Conservation (phyloP, 2,329 filamentous ascomycete species). For the Calcarisporium arbuscula region DNA sequence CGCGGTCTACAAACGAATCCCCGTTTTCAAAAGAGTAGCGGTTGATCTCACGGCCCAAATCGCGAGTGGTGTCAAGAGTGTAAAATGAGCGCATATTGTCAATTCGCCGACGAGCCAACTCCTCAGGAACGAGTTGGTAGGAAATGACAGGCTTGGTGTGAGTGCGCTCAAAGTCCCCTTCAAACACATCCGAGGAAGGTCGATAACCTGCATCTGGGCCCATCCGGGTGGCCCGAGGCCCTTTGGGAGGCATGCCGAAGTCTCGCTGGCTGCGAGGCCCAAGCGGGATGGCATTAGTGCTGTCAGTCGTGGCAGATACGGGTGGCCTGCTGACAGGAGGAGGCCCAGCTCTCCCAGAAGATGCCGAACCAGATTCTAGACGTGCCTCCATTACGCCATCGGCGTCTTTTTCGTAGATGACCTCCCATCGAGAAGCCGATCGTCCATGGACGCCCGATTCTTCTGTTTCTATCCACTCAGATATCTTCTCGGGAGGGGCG, state of each 20-base stretch:
- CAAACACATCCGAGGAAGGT: conserved; percentile 13
- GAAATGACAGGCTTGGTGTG: conserved; percentile 33
- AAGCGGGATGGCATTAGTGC: conserved; percentile 28
- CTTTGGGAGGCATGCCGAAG: conserved; percentile 18
- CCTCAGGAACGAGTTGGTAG: conserved; percentile 54
- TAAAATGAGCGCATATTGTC: conserved; percentile 47
- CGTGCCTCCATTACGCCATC: conserved; percentile 49
- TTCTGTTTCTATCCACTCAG: conserved; percentile 69
- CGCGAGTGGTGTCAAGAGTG: conserved; percentile 31
- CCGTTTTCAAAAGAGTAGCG: conserved; percentile 68
- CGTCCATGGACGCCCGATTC: conserved; percentile 39
- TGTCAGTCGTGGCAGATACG: conserved; percentile 12
- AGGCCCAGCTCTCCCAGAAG: conserved; percentile 13
- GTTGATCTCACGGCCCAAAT: conserved; percentile 48
- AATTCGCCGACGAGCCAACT: conserved; percentile 59
- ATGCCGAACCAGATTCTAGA: conserved; percentile 32
- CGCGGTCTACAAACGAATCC: conserved; percentile 62
- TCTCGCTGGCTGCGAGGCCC: conserved; percentile 26
- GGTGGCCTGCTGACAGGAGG: conserved; percentile 12
- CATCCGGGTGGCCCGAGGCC: conserved; percentile 31
- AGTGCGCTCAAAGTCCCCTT: conserved; percentile 27
- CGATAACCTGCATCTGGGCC: conserved; percentile 22
- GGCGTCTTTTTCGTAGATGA: conserved; percentile 57
- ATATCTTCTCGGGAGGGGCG: conserved; percentile 67
- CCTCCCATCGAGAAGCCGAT: conserved; percentile 57